Evolutionary conservation across 768 basidiomycete genomes (phyloP).

Genomic region (Hirschioporus abietinus): DNA sequence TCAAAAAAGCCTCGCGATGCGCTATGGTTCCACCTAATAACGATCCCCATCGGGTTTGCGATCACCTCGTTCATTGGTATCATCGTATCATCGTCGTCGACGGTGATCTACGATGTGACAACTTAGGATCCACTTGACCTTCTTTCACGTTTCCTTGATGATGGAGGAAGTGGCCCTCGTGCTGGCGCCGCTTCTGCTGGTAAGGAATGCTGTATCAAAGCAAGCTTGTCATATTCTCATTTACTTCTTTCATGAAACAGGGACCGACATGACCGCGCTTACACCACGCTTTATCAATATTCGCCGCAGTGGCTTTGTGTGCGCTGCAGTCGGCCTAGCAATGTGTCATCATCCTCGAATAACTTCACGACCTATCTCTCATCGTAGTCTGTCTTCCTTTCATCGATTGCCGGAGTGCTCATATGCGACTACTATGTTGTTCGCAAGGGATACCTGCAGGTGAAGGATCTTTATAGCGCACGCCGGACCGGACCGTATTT

Average conservation of each 20-base stretch:
- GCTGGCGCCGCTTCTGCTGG: constrained; percentile 58
- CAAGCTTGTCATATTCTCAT: too few species aligned
- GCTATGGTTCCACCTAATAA: constrained; percentile 59
- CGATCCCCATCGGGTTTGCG: too few species aligned
- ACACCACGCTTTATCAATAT: constrained; percentile 82
- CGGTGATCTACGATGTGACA: constrained; percentile 68
- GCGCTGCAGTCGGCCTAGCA: too few species aligned
- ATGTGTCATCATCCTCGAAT: constrained; percentile 62
- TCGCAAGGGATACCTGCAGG: too few species aligned
- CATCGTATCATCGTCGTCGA: constrained; percentile 73
- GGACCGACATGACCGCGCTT: constrained; percentile 73
- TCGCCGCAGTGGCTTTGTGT: constrained; percentile 77
- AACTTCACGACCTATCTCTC: constrained; percentile 78
- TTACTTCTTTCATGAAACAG: too few species aligned
- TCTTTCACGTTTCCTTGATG: constrained; percentile 62
- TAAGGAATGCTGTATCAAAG: too few species aligned
- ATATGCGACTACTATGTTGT: constrained; percentile 78
- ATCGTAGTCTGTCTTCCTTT: constrained; percentile 76
- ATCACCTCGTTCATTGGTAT: constrained; percentile 77
- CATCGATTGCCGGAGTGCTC: constrained; percentile 76
- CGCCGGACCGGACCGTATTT: too few species aligned
- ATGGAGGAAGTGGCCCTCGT: constrained; percentile 39
- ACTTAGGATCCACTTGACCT: too few species aligned
- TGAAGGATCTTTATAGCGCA: too few species aligned
- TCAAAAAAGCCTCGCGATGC: constrained; percentile 41